Evolutionary conservation across 2,329 filamentous ascomycete genomes (phyloP).

Genomic region (Colletotrichum neosansevieriae): DNA sequence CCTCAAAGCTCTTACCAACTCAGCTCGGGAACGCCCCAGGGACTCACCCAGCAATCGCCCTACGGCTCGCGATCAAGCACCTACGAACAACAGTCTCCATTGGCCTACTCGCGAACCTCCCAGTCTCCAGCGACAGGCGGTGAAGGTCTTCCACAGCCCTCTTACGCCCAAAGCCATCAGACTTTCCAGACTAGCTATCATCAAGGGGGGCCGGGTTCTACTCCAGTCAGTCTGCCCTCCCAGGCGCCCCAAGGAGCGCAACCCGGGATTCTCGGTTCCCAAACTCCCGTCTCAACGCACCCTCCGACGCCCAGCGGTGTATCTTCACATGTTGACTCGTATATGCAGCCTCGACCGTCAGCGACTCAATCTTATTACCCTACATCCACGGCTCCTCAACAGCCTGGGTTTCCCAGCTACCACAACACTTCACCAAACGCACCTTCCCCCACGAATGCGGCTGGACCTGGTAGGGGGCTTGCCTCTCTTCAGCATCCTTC

Average conservation of each 20-base stretch:
- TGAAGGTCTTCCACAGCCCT: constrained; percentile 74
- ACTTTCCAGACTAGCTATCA: constrained; percentile 73
- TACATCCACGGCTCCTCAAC: constrained; percentile 61
- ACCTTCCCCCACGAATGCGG: constrained; percentile 54
- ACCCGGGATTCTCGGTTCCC: constrained; percentile 60
- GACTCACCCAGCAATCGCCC: constrained; percentile 17
- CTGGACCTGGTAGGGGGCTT: constrained; percentile 54
- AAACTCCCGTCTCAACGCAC: constrained; percentile 56
- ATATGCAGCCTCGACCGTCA: constrained; percentile 60
- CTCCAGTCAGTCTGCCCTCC: constrained; percentile 50
- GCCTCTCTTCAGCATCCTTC: constrained; percentile 45
- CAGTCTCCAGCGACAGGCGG: constrained; percentile 64
- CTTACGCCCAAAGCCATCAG: constrained; percentile 75
- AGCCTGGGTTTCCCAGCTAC: constrained; percentile 55
- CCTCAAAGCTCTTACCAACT: constrained; percentile 66
- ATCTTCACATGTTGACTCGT: constrained; percentile 70
- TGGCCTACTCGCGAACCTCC: constrained; percentile 53
- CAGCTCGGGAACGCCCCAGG: constrained; percentile 63
- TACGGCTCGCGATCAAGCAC: constrained; percentile 29
- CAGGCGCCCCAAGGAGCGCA: constrained; percentile 47
- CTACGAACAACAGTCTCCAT: constrained; percentile 65
- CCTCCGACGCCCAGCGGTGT: constrained; percentile 62
- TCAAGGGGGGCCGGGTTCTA: constrained; percentile 56
- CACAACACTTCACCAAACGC: constrained; percentile 62
- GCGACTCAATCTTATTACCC: constrained; percentile 73